Evolutionary conservation across 805 yeast genomes (phyloP), one percentile per base, ranked within the genome.

Genomic region (Isabelozyma heimii): DNA sequence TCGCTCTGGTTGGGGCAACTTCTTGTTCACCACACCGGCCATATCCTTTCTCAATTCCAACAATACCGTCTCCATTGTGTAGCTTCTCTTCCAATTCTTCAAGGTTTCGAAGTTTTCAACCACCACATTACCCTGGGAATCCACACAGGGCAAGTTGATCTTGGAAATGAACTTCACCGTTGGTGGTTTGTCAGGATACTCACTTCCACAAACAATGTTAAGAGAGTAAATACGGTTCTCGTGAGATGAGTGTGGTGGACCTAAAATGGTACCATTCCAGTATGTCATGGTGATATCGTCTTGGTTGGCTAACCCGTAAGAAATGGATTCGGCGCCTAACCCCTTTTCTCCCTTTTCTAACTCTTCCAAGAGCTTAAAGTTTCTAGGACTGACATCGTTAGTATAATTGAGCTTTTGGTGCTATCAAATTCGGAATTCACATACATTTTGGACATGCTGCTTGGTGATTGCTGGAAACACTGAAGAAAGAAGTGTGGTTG

Each of bases 331-430:
- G 24, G 97, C 94, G 16, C 98, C 97, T 43, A 89, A 76, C 16
- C 99, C 99, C 67, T 94, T 94, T 65, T 94, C 99, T 44, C 99
- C 99, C 61, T 92, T 92, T 68, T 95, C 99, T 56, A 94, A 78
- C 72, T 94, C 99, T 71, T 94, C 99, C 53, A 94, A 79, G 33
- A 94, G 81, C 65, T 96, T 88, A 71, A 94, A 94, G 66, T 89
- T 91, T 70, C 99, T 84, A 57, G 99, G 99, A 40, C 88, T 83
- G 54, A 17, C 14, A 9, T 13, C 15, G 38, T 44, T 26, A 37
- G 33, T 27, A 13, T 12, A 8, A 8, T 24, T 26, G n/a, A 27
- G n/a, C 35, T 30, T 10, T 13, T 30, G 5, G 3, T 10, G 9
- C 8, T 24, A 5, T 24, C 17, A 16, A 5, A 24, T 28, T 37